These are phyloP conservation scores for Tolypocladium pustulatum DNA, from an alignment of 2,329 filamentous ascomycete genomes.

Conservation along the genomic window DNA sequence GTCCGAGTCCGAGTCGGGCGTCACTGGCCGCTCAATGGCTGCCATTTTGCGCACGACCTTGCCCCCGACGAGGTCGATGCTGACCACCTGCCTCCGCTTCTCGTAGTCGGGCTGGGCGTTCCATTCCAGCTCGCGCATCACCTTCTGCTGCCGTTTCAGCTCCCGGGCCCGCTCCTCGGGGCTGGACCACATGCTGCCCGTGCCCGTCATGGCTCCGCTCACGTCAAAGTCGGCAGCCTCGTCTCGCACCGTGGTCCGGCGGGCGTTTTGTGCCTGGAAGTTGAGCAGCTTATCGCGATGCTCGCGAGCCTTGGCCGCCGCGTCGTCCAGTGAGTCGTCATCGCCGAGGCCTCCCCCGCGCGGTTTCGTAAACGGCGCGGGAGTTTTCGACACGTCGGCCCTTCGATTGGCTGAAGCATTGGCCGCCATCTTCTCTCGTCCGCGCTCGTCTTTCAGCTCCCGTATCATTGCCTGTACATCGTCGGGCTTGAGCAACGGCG, in stretches of 20 bases:
- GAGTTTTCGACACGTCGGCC: slow-evolving; percentile 52
- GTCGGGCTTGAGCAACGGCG: slow-evolving; percentile 56
- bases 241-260: slow-evolving; percentile 74
- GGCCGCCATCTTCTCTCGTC: slow-evolving; percentile 72
- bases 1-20: slow-evolving; percentile 36
- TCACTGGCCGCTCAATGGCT: slow-evolving; percentile 46
- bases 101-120: slow-evolving; percentile 78
- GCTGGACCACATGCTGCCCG: slow-evolving; percentile 63
- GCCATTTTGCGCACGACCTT: slow-evolving; percentile 67
- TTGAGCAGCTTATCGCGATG: slow-evolving; percentile 72
- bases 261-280: slow-evolving; percentile 80
- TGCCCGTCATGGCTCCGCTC: slow-evolving; percentile 30
- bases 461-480: slow-evolving; percentile 82
- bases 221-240: slow-evolving; percentile 62
- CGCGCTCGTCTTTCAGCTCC: slow-evolving; percentile 74
- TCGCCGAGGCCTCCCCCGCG: slow-evolving; percentile 20
- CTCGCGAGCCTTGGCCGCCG: slow-evolving; percentile 58
- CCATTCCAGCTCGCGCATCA: slow-evolving; percentile 79
- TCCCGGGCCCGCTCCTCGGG: slow-evolving; percentile 75
- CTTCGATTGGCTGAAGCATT: slow-evolving; percentile 62
- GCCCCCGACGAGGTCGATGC: slow-evolving; percentile 69
- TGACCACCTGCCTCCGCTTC: slow-evolving; percentile 74
- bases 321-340: slow-evolving; percentile 35
- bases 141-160: slow-evolving; percentile 75
- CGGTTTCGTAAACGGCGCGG: slow-evolving; percentile 47